phyloP scores from a whole-genome alignment of 2,329 filamentous ascomycete genomes.

The Calonectria henricotiae region DNA sequence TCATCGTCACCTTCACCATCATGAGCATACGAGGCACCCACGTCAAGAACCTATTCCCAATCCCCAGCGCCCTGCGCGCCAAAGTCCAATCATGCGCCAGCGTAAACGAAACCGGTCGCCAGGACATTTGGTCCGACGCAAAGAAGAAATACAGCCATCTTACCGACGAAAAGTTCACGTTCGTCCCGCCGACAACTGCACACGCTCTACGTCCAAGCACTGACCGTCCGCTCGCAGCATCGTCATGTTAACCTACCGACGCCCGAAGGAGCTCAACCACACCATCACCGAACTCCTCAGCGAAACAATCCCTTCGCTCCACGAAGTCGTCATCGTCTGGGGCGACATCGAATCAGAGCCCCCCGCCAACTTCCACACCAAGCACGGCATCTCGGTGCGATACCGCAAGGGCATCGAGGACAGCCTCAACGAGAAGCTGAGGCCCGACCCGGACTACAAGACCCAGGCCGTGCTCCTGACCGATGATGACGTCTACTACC shows the following conservation, averaged over 20 bases:
- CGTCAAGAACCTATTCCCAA: constrained; percentile 8
- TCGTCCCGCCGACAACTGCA: constrained; percentile 22
- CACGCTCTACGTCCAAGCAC: background rate
- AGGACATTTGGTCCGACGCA: constrained; percentile 29
- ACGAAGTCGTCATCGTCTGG: constrained; percentile 59
- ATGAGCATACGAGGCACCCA: constrained; percentile 1
- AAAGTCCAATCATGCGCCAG: constrained; percentile 7
- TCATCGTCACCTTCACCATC: background rate
- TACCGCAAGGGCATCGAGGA: constrained; percentile 54
- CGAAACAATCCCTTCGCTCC: constrained; percentile 55
- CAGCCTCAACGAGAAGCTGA: constrained; percentile 59
- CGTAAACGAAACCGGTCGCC: constrained; percentile 16
- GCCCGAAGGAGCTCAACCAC: constrained; percentile 54
- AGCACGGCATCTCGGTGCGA: constrained; percentile 54
- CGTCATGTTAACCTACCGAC: constrained; percentile 56
- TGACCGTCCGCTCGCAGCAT: constrained; percentile 49
- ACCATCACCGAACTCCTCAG: constrained; percentile 51
- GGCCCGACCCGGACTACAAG: constrained; percentile 54
- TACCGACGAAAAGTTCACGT: constrained; percentile 55
- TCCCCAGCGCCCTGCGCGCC: background rate
- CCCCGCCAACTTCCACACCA: constrained; percentile 50
- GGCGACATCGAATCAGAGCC: constrained; percentile 54
- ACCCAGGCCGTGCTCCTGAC: constrained; percentile 59
- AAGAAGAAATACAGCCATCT: constrained; percentile 46
- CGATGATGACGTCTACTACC: constrained; percentile 60